A percentile compares a stretch with the other conserved stretches of the same genome.
These are phyloP conservation scores for Prosopis cineraria DNA, from an alignment of 306 rosid species.

Conservation along the genomic window DNA sequence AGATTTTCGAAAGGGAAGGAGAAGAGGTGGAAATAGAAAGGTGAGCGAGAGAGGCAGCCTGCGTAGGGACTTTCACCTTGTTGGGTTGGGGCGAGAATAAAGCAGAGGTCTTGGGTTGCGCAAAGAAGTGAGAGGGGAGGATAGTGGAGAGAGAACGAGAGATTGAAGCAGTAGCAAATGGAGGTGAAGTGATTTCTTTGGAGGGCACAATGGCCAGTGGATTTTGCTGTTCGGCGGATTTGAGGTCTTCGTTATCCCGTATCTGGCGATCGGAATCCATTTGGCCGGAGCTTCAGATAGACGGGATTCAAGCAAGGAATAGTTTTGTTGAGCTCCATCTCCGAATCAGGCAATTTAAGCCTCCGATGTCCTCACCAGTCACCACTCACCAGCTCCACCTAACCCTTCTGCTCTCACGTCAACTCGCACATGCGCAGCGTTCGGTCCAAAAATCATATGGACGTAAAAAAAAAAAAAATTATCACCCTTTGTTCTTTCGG, in stretches of 20 bases:
- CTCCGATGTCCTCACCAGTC: neutral
- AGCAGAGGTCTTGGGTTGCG: conserved; percentile 51
- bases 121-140: conserved; percentile 51
- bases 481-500: neutral
- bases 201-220: conserved; percentile 22
- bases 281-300: neutral
- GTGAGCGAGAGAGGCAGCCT: conserved; percentile 73
- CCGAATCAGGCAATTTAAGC: neutral
- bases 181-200: neutral
- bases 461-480: neutral
- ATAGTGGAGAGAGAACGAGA: conserved; percentile 66
- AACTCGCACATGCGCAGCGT: neutral
- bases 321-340: neutral
- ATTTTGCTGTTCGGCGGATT: conserved; percentile 48
- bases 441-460: neutral
- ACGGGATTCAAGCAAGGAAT: neutral
- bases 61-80: conserved; percentile 72
- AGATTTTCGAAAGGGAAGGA: conserved; percentile 55
- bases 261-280: conserved; percentile 53
- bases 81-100: conserved; percentile 51
- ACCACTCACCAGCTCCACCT: conserved; percentile 15
- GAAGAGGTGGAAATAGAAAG: conserved; percentile 64
- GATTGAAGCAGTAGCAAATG: conserved; percentile 66
- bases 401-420: conserved; percentile 17
- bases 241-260: conserved; percentile 46